Conservation (phyloP, 345 rosid genomes). For the Acer yangbiense region DNA sequence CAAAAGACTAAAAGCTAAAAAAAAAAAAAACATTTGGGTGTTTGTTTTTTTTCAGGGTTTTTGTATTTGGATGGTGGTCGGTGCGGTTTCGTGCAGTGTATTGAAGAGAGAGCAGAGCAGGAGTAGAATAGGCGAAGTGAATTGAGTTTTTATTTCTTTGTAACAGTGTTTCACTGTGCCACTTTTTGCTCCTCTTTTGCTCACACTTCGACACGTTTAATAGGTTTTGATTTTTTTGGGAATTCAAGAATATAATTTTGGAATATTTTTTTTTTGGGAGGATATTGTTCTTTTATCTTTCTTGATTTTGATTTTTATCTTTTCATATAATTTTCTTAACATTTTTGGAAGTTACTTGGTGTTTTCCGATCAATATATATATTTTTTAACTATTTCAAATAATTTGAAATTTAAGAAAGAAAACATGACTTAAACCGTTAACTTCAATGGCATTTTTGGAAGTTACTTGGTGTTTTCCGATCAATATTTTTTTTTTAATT, state of each 20-base stretch:
- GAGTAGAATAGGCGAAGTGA: not conserved
- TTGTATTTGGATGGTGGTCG: constrained; percentile 5
- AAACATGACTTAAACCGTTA: too few relatives aligned
- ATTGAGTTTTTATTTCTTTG: not conserved
- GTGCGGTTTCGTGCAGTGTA: constrained; percentile 7
- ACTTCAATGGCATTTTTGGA: not conserved
- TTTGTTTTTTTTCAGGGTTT: not conserved
- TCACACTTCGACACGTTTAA: not conserved
- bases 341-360: not conserved
- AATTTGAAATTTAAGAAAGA: too few relatives aligned
- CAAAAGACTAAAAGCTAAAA: not conserved
- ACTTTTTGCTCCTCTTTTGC: constrained; percentile 4
- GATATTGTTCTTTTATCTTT: not conserved
- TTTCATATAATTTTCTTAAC: not conserved
- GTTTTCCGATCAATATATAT: not conserved
- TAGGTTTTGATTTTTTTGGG: not conserved
- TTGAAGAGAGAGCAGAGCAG: not conserved
- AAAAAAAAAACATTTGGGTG: not conserved
- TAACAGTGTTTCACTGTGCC: not conserved
- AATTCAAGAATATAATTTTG: constrained; percentile 10
- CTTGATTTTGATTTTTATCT: too few relatives aligned
- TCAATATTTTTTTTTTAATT: too few relatives aligned
- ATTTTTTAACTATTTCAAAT: too few relatives aligned
- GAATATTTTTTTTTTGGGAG: not conserved
- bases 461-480: not conserved